Evolutionary conservation across 2,329 filamentous ascomycete species (phyloP).

Genomic region (Ophiostoma sp.): DNA sequence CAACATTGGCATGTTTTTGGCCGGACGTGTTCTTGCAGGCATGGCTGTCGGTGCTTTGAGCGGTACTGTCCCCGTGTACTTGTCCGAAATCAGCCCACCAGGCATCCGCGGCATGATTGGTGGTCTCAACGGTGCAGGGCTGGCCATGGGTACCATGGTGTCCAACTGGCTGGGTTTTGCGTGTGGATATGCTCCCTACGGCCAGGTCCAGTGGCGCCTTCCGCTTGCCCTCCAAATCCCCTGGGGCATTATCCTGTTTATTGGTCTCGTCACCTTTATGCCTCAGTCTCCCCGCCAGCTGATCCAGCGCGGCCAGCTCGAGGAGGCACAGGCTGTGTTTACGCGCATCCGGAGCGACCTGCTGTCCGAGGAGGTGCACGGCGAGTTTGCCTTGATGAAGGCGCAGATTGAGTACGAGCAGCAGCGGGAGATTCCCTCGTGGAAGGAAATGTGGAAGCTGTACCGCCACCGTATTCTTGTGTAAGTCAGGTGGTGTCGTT

Average conservation of each 20-base stretch:
- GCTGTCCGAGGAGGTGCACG: constrained; percentile 42
- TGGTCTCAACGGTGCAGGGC: constrained; percentile 55
- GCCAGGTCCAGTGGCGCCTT: constrained; percentile 54
- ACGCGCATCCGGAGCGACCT: constrained; percentile 49
- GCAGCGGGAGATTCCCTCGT: constrained; percentile 54
- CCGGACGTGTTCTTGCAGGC: constrained; percentile 50
- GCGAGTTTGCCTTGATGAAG: constrained; percentile 57
- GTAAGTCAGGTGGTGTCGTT: constrained; percentile 30
- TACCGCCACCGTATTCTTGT: constrained; percentile 54
- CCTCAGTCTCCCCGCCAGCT: constrained; percentile 55
- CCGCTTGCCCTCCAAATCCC: constrained; percentile 57
- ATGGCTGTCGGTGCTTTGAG: constrained; percentile 48
- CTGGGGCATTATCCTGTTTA: constrained; percentile 56
- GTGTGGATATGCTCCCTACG: constrained; percentile 54
- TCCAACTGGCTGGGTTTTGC: constrained; percentile 60
- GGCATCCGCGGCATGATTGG: constrained; percentile 53
- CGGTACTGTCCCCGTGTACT: constrained; percentile 56
- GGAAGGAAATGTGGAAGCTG: constrained; percentile 52
- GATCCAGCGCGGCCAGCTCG: constrained; percentile 50
- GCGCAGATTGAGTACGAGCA: constrained; percentile 58
- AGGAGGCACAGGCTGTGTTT: constrained; percentile 51
- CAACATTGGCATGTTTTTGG: constrained; percentile 56
- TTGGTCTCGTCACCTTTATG: constrained; percentile 57
- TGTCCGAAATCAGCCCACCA: constrained; percentile 54
- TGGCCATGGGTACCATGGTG: constrained; percentile 56